Evolutionary conservation across 2,329 filamentous ascomycete species (phyloP), one percentile per base, ranked within the genome.

Genomic region (Aspergillus sp.): DNA sequence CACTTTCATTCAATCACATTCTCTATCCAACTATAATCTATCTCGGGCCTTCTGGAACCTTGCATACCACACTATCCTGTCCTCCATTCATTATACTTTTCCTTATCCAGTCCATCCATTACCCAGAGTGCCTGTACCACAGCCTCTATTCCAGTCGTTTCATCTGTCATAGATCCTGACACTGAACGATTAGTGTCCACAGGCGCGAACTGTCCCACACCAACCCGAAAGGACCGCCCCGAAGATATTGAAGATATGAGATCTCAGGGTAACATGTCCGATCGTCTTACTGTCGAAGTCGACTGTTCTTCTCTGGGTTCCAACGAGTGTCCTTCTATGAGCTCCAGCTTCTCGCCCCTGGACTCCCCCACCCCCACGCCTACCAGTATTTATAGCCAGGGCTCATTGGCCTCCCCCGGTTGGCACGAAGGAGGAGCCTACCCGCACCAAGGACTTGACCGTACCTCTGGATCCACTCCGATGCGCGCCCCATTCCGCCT

Each of bases 281-380:
- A 72, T 59, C 64, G 69, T 50, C 61, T 73, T 17, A 69, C 68
- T 38, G 65, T 73, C 45, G 70, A 73, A 54, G 61, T 73, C 49
- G 71, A 73, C 43, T 71, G 70, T 55, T 67, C 64, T 31, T 71
- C 70, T 32, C 53, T 72, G 57, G 68, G 71, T 47, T 67, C 71
- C 19, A 72, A 65, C 60, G 70, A 71, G 49, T 73, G 71, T 53
- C 71, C 71, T 5, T 72, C 70, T 16, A 72, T 71, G 68, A 65
- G 63, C 41, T 71, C 69, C 13, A 71, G 69, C 52, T 73, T 72
- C 55, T 73, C 71, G 16, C 69, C 70, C 49, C 62, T 72, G 60
- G 71, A 73, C 42, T 73, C 71, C 25, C 71, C 71, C 0, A 73
- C 68, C 16, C 70, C 69, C 2, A 73, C 71, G 2, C 70, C 71